These are phyloP conservation scores for Cercophora scortea DNA, from an alignment of 495 filamentous ascomycete species.

Conservation along the genomic window DNA sequence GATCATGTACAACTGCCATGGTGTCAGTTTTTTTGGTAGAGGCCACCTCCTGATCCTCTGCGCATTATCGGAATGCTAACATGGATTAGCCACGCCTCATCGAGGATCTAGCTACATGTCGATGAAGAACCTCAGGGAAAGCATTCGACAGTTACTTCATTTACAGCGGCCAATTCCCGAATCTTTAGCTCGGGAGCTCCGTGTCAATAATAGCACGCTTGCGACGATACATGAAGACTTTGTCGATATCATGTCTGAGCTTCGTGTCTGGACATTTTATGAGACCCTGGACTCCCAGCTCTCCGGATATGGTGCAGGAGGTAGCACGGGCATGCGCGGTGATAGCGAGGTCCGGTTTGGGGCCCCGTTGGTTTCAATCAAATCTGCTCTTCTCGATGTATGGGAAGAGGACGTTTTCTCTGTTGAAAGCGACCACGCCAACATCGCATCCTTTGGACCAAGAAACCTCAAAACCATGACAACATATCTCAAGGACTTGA, in stretches of 20 bases:
- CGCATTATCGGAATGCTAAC: no score
- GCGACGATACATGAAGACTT: constrained; percentile 48
- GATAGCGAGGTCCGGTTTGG: constrained; percentile 35
- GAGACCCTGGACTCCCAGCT: constrained; percentile 56
- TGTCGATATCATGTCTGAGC: constrained; percentile 49
- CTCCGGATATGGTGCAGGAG: constrained; percentile 20
- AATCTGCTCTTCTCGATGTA: constrained; percentile 48
- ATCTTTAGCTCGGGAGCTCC: constrained; percentile 41
- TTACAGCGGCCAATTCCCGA: constrained; percentile 45
- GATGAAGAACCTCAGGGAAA: constrained; percentile 45
- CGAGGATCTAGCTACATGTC: constrained; percentile 60
- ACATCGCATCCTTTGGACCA: constrained; percentile 49
- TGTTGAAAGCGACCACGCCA: constrained; percentile 50
- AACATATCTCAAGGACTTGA: constrained; percentile 44
- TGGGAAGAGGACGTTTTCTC: constrained; percentile 50
- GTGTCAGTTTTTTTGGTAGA: constrained; percentile 52
- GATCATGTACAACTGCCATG: constrained; percentile 50
- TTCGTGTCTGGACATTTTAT: constrained; percentile 61
- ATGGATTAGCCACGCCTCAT: constrained; percentile 45
- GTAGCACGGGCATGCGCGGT: constrained; percentile 10
- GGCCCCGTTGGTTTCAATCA: constrained; percentile 55
- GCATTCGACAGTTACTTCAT: constrained; percentile 46
- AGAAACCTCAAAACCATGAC: constrained; percentile 40
- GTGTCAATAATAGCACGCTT: constrained; percentile 39
- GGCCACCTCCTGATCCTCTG: not conserved